phyloP scores from a whole-genome alignment of 1,284 basidiomycete species.

The Leccinum pallidistipes region DNA sequence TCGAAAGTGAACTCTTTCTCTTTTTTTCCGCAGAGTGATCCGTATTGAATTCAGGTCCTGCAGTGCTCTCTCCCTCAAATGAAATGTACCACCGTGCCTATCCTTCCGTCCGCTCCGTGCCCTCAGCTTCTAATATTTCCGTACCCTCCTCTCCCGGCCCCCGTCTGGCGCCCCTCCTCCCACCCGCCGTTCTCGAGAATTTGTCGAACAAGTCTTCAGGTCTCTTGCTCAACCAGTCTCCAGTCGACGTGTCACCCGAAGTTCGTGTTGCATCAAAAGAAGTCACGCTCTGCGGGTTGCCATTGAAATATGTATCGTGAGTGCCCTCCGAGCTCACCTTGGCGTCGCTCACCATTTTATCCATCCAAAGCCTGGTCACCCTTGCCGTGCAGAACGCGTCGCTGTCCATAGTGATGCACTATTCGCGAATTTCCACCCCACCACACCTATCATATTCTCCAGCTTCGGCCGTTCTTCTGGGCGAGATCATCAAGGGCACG shows the following conservation, averaged over 20 bases:
- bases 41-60: conserved; percentile 16
- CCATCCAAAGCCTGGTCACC: conserved; percentile 73
- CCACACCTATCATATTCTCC: conserved; percentile 83
- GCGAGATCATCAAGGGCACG: conserved; percentile 89
- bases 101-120: conserved; percentile 40
- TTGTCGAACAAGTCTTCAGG: conserved; percentile 35
- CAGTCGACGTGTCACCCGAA: conserved; percentile 31
- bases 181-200: conserved; percentile 32
- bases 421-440: conserved; percentile 85
- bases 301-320: conserved; percentile 65
- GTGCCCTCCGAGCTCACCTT: conserved; percentile 24
- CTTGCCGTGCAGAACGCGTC: conserved; percentile 95
- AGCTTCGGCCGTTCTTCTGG: conserved; percentile 89
- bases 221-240: conserved; percentile 35
- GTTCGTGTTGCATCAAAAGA: conserved; percentile 26
- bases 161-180: conserved; percentile 39
- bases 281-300: conserved; percentile 52
- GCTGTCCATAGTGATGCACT: conserved; percentile 96
- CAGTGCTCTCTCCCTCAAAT: conserved; percentile 37
- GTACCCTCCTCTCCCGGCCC: conserved; percentile 30
- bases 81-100: conserved; percentile 45
- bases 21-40: background rate
- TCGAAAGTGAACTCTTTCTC: conserved; percentile 16
- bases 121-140: conserved; percentile 36
- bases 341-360: background rate